Evolutionary conservation across 768 basidiomycete species (phyloP), one percentile per base, ranked within the genome.

Genomic region (Chalciporus pseudorubinellus): DNA sequence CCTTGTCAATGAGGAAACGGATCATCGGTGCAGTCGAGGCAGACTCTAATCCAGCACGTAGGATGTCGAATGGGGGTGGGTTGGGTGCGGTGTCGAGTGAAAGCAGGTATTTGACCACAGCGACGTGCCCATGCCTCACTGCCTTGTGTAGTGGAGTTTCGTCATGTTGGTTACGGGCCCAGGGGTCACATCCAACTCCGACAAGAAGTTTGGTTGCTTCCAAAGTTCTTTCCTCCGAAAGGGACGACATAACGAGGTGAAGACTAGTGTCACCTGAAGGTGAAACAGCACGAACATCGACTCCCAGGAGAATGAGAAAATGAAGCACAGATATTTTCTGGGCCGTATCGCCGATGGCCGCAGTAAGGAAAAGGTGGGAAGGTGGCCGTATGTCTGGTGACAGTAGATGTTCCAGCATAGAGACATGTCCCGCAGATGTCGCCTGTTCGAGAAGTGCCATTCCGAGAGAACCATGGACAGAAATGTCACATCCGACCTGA

Each of bases 271-370:
- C 48, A 6, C 49, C 49, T 1, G 26, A 3, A 0, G 22, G 3
- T 3, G 29, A 33, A 13, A 41, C 18, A 21, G 20, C 18, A 24
- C 19, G 24, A 14, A 38, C 5, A 12, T 49, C 18, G 6, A 49
- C 53, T 29, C 48, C 36, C 6, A 44, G 45, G 1, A 7, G 14
- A 11, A 55, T 12, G 7, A 57, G 45, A 8, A 33, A 57, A 52
- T 19, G 38, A 19, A 6, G 36, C 0, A 48, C 16, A 20, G 19
- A 12, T 6, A 11, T 53, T 56, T 8, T 31, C 12, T 1, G 41
- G 5, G 41, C 11, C 6, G 46, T 43, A 56, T 8, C 3, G 44
- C 26, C 41, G 2, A 41, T 39, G 8, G 34, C 26, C 10, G 51
- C 51, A 19, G 10, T 7, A 34, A 47, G 2, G 4, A 47, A 46